phyloP scores from a whole-genome alignment of 805 yeast species.

The Barnettozyma siamensis region DNA sequence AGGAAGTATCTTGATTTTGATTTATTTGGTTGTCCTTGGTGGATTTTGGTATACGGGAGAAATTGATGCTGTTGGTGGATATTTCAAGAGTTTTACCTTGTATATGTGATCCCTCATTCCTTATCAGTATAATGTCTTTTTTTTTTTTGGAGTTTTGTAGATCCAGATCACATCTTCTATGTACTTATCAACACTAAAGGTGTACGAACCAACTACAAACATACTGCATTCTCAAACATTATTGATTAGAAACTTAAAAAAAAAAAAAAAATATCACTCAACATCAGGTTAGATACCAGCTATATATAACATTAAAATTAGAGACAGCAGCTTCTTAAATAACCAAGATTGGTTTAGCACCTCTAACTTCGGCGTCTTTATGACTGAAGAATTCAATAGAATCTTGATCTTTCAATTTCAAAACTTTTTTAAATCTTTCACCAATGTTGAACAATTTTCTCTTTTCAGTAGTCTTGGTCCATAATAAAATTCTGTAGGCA shows the following conservation, averaged over 20 bases:
- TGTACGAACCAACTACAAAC: too few relatives aligned
- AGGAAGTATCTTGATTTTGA: constrained; percentile 79
- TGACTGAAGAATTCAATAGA: constrained; percentile 76
- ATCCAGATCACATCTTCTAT: too few relatives aligned
- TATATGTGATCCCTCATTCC: neutral
- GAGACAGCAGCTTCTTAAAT: constrained; percentile 14
- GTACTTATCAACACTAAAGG: too few relatives aligned
- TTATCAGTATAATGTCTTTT: too few relatives aligned
- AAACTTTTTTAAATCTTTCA: constrained; percentile 77
- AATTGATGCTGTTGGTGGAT: constrained; percentile 15
- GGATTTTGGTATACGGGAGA: constrained; percentile 68
- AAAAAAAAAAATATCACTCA: neutral
- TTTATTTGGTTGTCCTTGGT: constrained; percentile 65
- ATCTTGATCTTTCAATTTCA: constrained; percentile 68
- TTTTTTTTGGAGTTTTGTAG: too few relatives aligned
- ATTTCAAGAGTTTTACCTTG: neutral
- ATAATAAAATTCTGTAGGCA: constrained; percentile 79
- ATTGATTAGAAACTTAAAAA: too few relatives aligned
- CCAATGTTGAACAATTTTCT: constrained; percentile 71
- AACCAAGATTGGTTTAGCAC: constrained; percentile 25
- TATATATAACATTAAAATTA: neutral
- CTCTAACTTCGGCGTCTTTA: constrained; percentile 24
- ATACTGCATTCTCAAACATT: too few relatives aligned
- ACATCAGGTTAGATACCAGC: neutral
- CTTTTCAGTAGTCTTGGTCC: constrained; percentile 80